phyloP scores from a whole-genome alignment of 768 basidiomycete species.

The Collybia sp. region DNA sequence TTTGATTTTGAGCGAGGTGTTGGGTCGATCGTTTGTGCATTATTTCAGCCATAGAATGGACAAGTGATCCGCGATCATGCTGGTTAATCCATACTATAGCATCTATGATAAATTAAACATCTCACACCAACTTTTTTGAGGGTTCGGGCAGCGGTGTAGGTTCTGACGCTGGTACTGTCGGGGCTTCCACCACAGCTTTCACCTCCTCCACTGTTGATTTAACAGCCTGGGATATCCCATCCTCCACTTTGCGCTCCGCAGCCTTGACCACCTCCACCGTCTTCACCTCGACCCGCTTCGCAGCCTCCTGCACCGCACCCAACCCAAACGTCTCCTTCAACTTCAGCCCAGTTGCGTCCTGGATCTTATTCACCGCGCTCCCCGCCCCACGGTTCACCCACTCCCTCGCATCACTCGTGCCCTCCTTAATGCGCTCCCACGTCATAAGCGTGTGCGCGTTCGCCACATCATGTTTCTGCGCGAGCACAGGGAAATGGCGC shows the following conservation, averaged over 20 bases:
- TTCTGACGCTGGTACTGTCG: constrained; percentile 4
- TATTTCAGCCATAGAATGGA: no score
- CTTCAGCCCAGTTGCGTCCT: constrained; percentile 72
- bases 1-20: no score
- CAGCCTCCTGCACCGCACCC: constrained; percentile 15
- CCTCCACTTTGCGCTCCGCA: constrained; percentile 20
- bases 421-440: constrained; percentile 52
- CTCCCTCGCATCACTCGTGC: constrained; percentile 40
- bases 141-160: no score
- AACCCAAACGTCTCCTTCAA: constrained; percentile 54
- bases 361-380: constrained; percentile 46
- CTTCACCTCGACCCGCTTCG: constrained; percentile 13
- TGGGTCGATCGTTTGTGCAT: no score
- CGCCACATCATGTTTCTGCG: constrained; percentile 62
- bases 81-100: no score
- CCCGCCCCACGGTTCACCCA: constrained; percentile 40
- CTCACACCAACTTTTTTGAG: no score
- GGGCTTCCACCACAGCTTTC: constrained; percentile 8
- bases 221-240: constrained; percentile 8
- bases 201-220: constrained; percentile 7
- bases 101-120: no score
- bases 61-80: no score
- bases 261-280: constrained; percentile 16
- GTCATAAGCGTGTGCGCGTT: constrained; percentile 58
- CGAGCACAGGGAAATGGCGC: constrained; percentile 59